Conservation (phyloP, 495 filamentous ascomycete species). For the Daldinia caldariorum region DNA sequence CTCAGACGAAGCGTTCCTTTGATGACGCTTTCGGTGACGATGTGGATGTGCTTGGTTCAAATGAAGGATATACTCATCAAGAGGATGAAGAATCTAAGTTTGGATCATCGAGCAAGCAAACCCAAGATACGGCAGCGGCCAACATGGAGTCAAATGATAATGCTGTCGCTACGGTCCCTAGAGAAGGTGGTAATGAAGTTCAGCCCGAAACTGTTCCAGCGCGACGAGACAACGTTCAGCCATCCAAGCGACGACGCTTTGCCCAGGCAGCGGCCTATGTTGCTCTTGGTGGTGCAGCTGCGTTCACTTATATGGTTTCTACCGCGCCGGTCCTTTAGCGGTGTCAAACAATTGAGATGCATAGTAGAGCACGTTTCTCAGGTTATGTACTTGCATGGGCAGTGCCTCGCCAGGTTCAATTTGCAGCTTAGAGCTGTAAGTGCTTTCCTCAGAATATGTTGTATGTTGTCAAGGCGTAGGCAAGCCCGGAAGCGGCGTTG, state of each 20-base stretch:
- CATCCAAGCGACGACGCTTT: conserved; percentile 46
- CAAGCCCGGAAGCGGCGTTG: conserved; percentile 29
- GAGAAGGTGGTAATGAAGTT: background rate
- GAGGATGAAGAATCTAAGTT: background rate
- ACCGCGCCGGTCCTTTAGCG: conserved; percentile 45
- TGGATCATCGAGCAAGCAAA: background rate
- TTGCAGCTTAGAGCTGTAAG: background rate
- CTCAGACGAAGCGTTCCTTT: conserved; percentile 30
- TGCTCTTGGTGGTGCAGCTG: conserved; percentile 48
- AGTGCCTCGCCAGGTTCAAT: background rate
- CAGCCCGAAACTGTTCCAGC: conserved; percentile 1
- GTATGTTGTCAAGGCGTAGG: conserved; percentile 16
- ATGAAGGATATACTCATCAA: background rate
- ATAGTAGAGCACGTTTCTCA: background rate
- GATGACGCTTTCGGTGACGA: conserved; percentile 29
- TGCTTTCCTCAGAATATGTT: background rate
- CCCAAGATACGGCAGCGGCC: background rate
- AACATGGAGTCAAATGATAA: background rate
- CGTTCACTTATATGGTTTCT: conserved; percentile 49
- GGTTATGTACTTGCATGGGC: background rate
- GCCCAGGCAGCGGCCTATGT: conserved; percentile 47
- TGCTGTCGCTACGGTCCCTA: background rate
- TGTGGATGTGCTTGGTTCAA: background rate
- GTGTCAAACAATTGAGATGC: background rate
- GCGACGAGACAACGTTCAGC: conserved; percentile 23